Conservation (phyloP, 2,329 filamentous ascomycete genomes). For the Pseudogymnoascus sp. region DNA sequence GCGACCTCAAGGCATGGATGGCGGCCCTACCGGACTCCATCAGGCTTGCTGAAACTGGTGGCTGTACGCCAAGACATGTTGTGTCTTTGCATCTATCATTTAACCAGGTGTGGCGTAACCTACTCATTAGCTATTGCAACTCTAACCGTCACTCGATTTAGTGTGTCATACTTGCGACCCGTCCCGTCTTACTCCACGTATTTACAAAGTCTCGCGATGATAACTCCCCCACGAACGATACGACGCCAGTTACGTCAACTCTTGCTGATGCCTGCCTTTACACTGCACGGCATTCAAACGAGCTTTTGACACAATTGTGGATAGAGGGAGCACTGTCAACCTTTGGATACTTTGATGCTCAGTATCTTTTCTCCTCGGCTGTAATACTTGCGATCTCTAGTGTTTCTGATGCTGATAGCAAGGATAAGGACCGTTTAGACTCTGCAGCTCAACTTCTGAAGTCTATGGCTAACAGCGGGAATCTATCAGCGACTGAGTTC, state of each 20-base stretch:
- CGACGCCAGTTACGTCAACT: conserved; percentile 24
- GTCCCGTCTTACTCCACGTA: background rate
- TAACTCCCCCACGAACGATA: background rate
- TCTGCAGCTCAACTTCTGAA: conserved; percentile 32
- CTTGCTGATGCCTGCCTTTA: conserved; percentile 38
- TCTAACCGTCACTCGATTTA: background rate
- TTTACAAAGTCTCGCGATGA: background rate
- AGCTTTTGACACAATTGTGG: conserved; percentile 37
- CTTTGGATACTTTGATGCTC: conserved; percentile 39
- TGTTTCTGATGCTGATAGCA: conserved; percentile 27
- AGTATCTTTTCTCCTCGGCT: conserved; percentile 40
- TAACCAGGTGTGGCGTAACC: background rate
- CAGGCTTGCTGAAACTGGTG: conserved; percentile 26
- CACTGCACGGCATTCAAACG: conserved; percentile 37
- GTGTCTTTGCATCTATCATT: background rate
- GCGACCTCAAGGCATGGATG: conserved; percentile 31
- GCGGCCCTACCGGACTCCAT: conserved; percentile 28
- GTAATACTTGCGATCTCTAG: conserved; percentile 38
- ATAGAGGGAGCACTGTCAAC: conserved; percentile 38
- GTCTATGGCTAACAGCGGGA: conserved; percentile 33
- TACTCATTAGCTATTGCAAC: background rate
- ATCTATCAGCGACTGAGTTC: conserved; percentile 35
- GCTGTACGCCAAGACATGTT: conserved; percentile 24
- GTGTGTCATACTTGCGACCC: background rate
- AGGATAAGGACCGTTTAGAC: conserved; percentile 35